Evolutionary conservation across 192 early-diverging fungal species (phyloP).

Genomic region (Umbelopsis ramanniana): DNA sequence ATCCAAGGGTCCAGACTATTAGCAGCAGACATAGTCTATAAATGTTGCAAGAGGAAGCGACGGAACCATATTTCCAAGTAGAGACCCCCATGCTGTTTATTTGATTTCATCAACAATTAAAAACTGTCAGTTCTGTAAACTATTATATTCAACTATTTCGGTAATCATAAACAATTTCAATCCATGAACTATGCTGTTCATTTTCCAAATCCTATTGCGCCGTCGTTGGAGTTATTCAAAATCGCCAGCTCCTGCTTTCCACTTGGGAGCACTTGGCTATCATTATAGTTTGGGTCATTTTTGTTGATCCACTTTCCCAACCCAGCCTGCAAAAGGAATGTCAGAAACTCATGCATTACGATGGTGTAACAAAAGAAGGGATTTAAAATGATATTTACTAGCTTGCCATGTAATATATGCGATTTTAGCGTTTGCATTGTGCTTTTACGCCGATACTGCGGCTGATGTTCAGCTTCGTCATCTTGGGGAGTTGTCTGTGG

Average conservation of each 20-base stretch:
- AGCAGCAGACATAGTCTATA: too few relatives aligned
- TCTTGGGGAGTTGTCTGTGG: background rate
- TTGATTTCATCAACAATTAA: too few relatives aligned
- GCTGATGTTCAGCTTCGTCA: background rate
- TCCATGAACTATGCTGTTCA: background rate
- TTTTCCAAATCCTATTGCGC: constrained; percentile 8
- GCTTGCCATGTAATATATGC: constrained; percentile 5
- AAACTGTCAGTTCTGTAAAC: too few relatives aligned
- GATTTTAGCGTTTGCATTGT: constrained; percentile 7
- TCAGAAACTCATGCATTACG: background rate
- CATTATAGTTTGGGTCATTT: background rate
- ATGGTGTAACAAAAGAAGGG: background rate
- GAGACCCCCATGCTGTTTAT: too few relatives aligned
- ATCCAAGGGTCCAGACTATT: constrained; percentile 50
- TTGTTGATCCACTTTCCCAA: constrained; percentile 5
- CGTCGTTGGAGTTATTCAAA: background rate
- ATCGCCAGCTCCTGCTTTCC: constrained; percentile 9
- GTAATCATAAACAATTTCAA: too few relatives aligned
- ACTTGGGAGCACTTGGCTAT: background rate
- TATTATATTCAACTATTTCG: too few relatives aligned
- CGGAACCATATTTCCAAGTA: too few relatives aligned
- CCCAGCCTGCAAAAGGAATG: background rate
- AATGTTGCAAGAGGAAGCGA: too few relatives aligned
- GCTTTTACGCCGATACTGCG: background rate
- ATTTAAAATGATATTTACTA: background rate